Conservation (phyloP, 1,284 basidiomycete species). For the Mycena sp. region DNA sequence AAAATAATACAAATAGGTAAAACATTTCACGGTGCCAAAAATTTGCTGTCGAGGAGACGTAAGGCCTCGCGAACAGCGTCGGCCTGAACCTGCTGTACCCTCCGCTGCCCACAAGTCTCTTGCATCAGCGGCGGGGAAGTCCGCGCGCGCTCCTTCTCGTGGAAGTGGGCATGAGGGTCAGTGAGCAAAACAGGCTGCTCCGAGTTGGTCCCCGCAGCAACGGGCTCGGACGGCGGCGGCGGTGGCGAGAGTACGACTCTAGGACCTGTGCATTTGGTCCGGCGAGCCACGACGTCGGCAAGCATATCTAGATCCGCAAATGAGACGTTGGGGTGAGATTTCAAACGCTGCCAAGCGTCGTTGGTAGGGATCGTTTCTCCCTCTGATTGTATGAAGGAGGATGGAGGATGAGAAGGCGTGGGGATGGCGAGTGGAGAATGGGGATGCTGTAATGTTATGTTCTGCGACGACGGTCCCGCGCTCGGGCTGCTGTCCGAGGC, state of each 20-base stretch:
- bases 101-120: slow-evolving; percentile 66
- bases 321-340: slow-evolving; percentile 88
- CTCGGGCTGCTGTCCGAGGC: slow-evolving; percentile 25
- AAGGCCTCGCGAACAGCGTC: slow-evolving; percentile 85
- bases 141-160: slow-evolving; percentile 55
- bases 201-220: slow-evolving; percentile 37
- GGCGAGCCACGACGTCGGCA: slow-evolving; percentile 88
- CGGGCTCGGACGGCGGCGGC: slow-evolving; percentile 59
- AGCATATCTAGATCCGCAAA: slow-evolving; percentile 86
- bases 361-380: slow-evolving; percentile 80
- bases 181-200: slow-evolving; percentile 57
- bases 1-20: slow-evolving; percentile 24
- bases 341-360: slow-evolving; percentile 88
- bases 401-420: slow-evolving; percentile 35
- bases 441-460: slow-evolving; percentile 40
- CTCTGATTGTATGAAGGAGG: slow-evolving; percentile 36
- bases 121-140: slow-evolving; percentile 62
- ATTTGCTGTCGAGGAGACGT: slow-evolving; percentile 81
- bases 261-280: slow-evolving; percentile 83
- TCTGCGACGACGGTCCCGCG: slow-evolving; percentile 37
- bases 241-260: slow-evolving; percentile 74
- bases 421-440: slow-evolving; percentile 35
- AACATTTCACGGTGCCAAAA: slow-evolving; percentile 46
- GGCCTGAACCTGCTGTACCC: slow-evolving; percentile 78
- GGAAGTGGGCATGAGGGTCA: slow-evolving; percentile 66